These are phyloP conservation scores for Cardamine resedifolia DNA, from an alignment of 345 rosid species.

Conservation along the genomic window DNA sequence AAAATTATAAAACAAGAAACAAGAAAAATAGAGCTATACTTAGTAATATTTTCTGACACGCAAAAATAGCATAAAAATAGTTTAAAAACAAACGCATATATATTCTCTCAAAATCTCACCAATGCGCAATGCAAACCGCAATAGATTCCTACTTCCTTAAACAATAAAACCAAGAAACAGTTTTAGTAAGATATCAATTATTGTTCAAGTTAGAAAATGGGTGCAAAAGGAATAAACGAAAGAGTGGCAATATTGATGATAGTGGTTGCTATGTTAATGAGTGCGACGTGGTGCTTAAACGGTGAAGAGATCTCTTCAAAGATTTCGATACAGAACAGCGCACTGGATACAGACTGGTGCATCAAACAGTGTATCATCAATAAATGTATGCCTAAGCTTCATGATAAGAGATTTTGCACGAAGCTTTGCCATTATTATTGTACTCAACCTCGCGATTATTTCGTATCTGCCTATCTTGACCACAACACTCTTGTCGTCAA, in stretches of 20 bases:
- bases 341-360: neutral
- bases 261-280: conserved; percentile 20
- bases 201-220: conserved; percentile 12
- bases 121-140: neutral
- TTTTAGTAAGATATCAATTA: neutral
- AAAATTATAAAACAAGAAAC: neutral
- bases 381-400: neutral
- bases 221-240: neutral
- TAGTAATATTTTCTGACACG: neutral
- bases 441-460: neutral
- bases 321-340: neutral
- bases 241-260: neutral
- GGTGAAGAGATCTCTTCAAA: neutral
- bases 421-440: neutral
- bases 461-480: neutral
- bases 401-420: neutral
- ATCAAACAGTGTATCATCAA: neutral
- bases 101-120: neutral
- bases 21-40: neutral
- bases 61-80: neutral
- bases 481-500: neutral
- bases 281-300: neutral
- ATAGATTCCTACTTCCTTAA: neutral
- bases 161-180: neutral
- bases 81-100: neutral